A percentile compares a stretch with the other conserved stretches of the same genome.
Conservation (phyloP, 768 basidiomycete genomes). For the Pleurotus tuoliensis region DNA sequence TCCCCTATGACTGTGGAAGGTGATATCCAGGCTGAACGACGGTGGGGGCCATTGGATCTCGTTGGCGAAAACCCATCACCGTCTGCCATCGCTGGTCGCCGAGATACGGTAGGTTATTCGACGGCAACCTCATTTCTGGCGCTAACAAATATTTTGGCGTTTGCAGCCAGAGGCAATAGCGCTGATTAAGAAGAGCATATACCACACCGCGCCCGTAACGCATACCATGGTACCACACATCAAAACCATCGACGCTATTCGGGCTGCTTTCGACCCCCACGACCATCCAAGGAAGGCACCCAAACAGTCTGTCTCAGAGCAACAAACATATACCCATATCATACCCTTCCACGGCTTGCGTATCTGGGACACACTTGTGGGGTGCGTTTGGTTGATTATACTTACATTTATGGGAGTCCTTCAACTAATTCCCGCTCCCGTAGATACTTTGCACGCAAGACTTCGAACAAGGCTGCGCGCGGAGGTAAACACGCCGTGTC, state of each 20-base stretch:
- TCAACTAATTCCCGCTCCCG: background rate
- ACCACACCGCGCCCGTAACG: constrained; percentile 50
- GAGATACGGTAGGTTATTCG: constrained; percentile 51
- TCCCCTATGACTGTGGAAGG: constrained; percentile 14
- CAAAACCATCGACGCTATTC: constrained; percentile 38
- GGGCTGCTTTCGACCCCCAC: constrained; percentile 46
- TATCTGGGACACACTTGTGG: constrained; percentile 51
- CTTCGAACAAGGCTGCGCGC: background rate
- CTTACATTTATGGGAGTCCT: background rate
- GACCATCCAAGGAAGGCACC: constrained; percentile 46
- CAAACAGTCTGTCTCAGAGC: constrained; percentile 53
- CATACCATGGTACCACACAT: constrained; percentile 48
- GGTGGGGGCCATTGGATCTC: constrained; percentile 57
- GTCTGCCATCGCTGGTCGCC: constrained; percentile 64
- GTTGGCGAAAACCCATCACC: constrained; percentile 68
- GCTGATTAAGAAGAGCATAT: constrained; percentile 51
- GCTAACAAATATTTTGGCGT: background rate
- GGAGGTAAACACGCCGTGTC: background rate
- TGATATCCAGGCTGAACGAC: constrained; percentile 33
- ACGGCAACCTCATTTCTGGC: background rate
- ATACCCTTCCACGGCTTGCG: constrained; percentile 49
- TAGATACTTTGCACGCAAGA: background rate
- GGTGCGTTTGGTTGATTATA: constrained; percentile 25
- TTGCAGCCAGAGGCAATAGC: constrained; percentile 49
- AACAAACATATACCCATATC: constrained; percentile 39